Base-by-base conservation (phyloP, 345 rosid genomes). In the Citrus sp. region DNA sequence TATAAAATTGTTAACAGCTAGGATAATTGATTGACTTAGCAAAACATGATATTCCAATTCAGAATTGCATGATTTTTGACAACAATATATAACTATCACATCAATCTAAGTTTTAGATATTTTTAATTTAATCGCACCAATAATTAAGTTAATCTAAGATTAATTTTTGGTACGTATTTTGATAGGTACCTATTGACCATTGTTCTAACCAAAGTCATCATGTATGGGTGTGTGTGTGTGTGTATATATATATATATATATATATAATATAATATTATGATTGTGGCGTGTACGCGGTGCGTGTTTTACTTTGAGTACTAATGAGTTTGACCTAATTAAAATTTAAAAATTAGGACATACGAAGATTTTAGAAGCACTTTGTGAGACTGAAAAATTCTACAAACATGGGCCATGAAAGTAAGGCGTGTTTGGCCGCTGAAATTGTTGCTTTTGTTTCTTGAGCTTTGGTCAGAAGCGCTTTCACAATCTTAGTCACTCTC, bases 21-120 rank as follows among this genome's bases (percentile, higher is more conserved):
- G 22, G 58, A 54, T 54, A 18, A 79, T 72, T 66, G 70, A 67
- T 88, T 79, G 85, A 84, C 84, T 72, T 76, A 61, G 64, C 67
- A 22, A 73, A 73, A 35, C 74, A 68, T 75, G 30, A 58, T 37
- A 59, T 18, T 28, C 62, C 75, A 55, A 67, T 18, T 54, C 25
- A 67, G 27, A 24, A n/a, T 55, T 12, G 46, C 28, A 9, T 56
- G 58, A 69, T 4, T 72, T 4, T 72, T 27, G 35, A 54, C 34
- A 25, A 19, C 27, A 2, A 79, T 46, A 46, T 0, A 13, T 42
- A 54, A 54, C 73, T n/a, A 67, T 58, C 86, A 80, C 79, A 70
- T 77, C 76, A 69, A 80, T 25, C 37, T 49, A 19, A n/a, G 14
- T 18, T 38, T 46, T 79, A 49, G 27, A n/a, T 54, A 18, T 16